Percentiles rank a stretch among this genome's conserved stretches.
phyloP scores from a whole-genome alignment of 2,329 filamentous ascomycete genomes.

The Byssothecium circinans region DNA sequence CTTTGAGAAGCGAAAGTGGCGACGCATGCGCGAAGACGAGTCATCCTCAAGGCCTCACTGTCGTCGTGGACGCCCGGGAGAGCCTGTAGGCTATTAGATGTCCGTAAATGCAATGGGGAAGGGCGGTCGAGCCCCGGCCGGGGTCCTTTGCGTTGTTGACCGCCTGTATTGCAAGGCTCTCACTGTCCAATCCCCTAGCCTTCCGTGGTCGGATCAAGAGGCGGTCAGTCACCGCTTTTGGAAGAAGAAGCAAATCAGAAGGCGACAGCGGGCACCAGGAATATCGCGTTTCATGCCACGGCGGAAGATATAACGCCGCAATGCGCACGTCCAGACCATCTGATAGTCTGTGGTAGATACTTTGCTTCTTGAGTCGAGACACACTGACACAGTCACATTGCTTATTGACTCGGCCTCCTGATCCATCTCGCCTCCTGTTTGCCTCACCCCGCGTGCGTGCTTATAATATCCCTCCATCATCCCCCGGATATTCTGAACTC shows the following conservation, averaged over 20 bases:
- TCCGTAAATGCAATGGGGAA: slow-evolving; percentile 12
- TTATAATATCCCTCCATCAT: slow-evolving; percentile 10
- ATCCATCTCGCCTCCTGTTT: slow-evolving; percentile 15
- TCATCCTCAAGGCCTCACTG: background rate
- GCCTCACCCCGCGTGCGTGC: slow-evolving; percentile 1
- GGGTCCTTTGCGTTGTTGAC: slow-evolving; percentile 20
- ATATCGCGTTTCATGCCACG: slow-evolving; percentile 27
- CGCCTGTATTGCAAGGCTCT: too few species aligned
- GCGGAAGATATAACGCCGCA: slow-evolving; percentile 36
- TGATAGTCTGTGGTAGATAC: slow-evolving; percentile 32
- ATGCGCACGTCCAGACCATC: slow-evolving; percentile 34
- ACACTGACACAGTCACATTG: slow-evolving; percentile 23
- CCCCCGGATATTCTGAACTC: background rate
- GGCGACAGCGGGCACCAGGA: slow-evolving; percentile 15
- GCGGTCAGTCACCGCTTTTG: slow-evolving; percentile 36
- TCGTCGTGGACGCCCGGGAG: background rate
- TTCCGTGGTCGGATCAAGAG: slow-evolving; percentile 26
- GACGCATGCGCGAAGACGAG: slow-evolving; percentile 22
- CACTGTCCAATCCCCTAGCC: slow-evolving; percentile 26
- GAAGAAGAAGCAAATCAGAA: slow-evolving; percentile 34
- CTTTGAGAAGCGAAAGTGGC: background rate
- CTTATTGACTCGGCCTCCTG: slow-evolving; percentile 41
- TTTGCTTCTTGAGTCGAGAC: slow-evolving; percentile 28
- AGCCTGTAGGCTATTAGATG: background rate
- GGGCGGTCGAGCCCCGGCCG: slow-evolving; percentile 31